A percentile compares a stretch with the other conserved stretches of the same genome.
These are phyloP conservation scores for Solanum boliviense DNA, from an alignment of 257 asterid genomes.

Conservation along the genomic window DNA sequence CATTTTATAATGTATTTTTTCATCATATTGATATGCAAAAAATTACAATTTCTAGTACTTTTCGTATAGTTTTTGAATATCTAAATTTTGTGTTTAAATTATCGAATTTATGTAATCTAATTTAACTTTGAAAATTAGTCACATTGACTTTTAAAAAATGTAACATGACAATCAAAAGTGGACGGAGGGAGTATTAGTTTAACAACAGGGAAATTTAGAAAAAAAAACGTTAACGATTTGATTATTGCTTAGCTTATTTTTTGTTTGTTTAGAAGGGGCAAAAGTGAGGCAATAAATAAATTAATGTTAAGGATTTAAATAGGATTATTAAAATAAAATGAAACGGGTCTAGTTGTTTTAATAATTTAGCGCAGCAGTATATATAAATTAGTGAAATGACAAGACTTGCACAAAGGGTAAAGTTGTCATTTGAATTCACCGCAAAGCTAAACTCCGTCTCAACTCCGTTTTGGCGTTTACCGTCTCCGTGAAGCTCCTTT, in stretches of 20 bases:
- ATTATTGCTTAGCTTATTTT: neutral
- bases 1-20: too few species aligned
- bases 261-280: neutral
- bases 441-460: neutral
- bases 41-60: too few species aligned
- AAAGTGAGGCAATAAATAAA: neutral
- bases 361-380: neutral
- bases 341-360: neutral
- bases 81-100: too few species aligned
- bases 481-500: neutral
- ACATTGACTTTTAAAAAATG: too few species aligned
- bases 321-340: neutral
- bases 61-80: too few species aligned
- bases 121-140: too few species aligned
- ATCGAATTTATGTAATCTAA: too few species aligned
- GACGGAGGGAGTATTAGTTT: neutral
- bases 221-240: neutral
- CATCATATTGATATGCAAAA: too few species aligned
- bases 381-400: neutral
- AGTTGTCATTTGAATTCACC: neutral
- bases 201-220: neutral
- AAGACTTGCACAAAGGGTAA: neutral
- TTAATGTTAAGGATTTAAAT: neutral
- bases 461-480: neutral
- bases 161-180: too few species aligned